Evolutionary conservation across 2,329 filamentous ascomycete species (phyloP), one percentile per base, ranked within the genome.

Genomic region (Scedosporium minutisporum): DNA sequence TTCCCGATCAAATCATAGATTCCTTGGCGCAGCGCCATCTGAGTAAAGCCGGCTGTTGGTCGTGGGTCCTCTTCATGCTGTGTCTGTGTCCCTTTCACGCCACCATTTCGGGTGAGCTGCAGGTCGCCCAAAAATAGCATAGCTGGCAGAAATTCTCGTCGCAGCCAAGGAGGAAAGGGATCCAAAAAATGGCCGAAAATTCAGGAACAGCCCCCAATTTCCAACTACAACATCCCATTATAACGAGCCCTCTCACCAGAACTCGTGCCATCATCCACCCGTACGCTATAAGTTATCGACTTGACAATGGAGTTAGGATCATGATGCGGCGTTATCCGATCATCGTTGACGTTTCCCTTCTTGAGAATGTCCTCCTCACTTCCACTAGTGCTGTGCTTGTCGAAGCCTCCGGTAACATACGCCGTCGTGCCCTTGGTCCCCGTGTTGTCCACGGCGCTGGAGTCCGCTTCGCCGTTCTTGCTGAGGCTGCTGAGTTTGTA

Each of bases 341-440:
- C 27, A n/a, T 41, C 27, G n/a, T 27, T 29, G 27, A 67, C 67
- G n/a, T 70, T 68, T n/a, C 69, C 67, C 9, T 65, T 66, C 29
- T 68, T 64, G 4, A 77, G 67, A 3, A 78, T 77, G 27, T 77
- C 73, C 63, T 78, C 76, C 62, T 77, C 72, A 65, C 74, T 77
- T 58, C 66, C 68, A n/a, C 46, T 61, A 4, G 38, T 18, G 25
- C 59, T 61, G 9, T 41, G 44, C n/a, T 51, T 51, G 25, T 61
- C 59, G 27, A 27, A 51, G 16, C 48, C 59, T 21, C 46, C 48
- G n/a, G 46, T 66, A 66, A 59, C 63, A 48, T 55, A 61, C 4
- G 60, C 60, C 64, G 65, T 68, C 58, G 61, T 67, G 6, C 69
- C 68, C 27, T 70, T 69, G 46, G 65, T 67, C 2, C 66, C 65